A percentile compares a stretch with the other conserved stretches of the same genome.
These are phyloP conservation scores for Fusarium sambucinum DNA, from an alignment of 2,329 filamentous ascomycete genomes.

Conservation along the genomic window DNA sequence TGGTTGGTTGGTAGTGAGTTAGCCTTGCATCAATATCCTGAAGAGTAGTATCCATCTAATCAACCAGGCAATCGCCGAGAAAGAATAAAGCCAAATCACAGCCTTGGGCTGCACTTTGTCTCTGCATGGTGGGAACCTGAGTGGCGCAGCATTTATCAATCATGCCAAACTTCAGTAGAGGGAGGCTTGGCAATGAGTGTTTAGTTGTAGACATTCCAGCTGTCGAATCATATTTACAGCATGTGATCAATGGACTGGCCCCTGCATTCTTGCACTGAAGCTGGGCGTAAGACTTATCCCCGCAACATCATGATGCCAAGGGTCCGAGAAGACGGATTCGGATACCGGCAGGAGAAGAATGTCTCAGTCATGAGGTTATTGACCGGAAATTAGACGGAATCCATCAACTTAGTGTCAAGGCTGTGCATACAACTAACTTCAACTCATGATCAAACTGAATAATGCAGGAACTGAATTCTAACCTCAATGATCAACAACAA, in stretches of 20 bases:
- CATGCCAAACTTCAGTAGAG: conserved; percentile 14
- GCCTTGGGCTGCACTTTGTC: conserved; percentile 28
- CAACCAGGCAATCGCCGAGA: conserved; percentile 20
- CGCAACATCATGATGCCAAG: conserved; percentile 12
- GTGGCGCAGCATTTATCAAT: conserved; percentile 30
- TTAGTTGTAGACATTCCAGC: conserved; percentile 11
- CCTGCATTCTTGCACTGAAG: conserved; percentile 4
- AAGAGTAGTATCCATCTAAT: conserved; percentile 2
- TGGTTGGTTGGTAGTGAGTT: conserved; percentile 12
- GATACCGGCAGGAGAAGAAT: conserved; percentile 26
- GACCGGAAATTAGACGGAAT: conserved; percentile 12
- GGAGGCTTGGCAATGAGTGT: conserved; percentile 22
- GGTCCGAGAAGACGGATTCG: conserved; percentile 22
- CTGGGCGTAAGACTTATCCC: conserved; percentile 23
- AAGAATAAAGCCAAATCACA: background rate
- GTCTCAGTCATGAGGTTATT: background rate
- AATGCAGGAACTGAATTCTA: background rate
- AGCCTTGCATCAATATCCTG: conserved; percentile 30
- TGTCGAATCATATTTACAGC: conserved; percentile 1
- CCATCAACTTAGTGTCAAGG: conserved; percentile 2
- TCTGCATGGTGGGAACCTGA: background rate
- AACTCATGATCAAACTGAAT: background rate
- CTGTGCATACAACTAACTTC: conserved; percentile 19
- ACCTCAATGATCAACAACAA: background rate
- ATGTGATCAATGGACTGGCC: conserved; percentile 3